phyloP scores from a whole-genome alignment of 75 land plant genomes.

The Picea sitchensis region DNA sequence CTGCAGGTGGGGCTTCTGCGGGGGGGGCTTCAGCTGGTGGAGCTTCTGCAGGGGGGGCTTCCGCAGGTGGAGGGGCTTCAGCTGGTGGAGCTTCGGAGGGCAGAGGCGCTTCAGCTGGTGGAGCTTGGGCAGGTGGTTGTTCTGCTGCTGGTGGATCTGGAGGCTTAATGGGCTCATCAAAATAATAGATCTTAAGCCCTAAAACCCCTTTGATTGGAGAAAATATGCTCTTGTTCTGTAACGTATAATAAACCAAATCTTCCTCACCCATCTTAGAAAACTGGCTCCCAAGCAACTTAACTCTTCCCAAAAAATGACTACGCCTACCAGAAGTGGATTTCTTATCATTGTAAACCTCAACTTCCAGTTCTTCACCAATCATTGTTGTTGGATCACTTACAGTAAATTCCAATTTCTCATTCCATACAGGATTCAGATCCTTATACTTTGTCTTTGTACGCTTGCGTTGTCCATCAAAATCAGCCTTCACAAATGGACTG shows the following conservation, averaged over 20 bases:
- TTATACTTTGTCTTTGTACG: conserved; percentile 58
- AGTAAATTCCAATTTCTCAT: conserved; percentile 61
- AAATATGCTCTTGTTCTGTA: conserved; percentile 61
- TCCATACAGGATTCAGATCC: conserved; percentile 78
- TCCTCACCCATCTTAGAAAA: conserved; percentile 53
- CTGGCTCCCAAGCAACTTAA: conserved; percentile 41
- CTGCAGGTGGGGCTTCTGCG: conserved; percentile 8
- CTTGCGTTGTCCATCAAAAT: conserved; percentile 57
- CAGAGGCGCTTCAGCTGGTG: conserved; percentile 7
- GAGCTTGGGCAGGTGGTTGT: not conserved
- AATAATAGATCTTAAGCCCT: conserved; percentile 51
- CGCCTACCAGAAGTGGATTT: conserved; percentile 40
- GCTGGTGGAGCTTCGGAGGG: conserved; percentile 17
- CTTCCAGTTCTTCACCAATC: conserved; percentile 48
- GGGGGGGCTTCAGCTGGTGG: conserved; percentile 7
- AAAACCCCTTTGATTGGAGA: conserved; percentile 72
- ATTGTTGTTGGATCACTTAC: conserved; percentile 44
- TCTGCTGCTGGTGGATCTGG: conserved; percentile 11
- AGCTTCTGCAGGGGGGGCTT: not conserved
- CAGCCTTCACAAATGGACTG: conserved; percentile 62
- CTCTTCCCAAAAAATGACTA: conserved; percentile 68
- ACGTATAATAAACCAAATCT: conserved; percentile 46
- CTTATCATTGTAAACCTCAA: conserved; percentile 44
- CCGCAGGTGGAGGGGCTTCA: not conserved
- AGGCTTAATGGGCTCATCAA: conserved; percentile 40